These are phyloP conservation scores for Botrytis pseudocinerea DNA, from an alignment of 2,329 filamentous ascomycete genomes.

Conservation along the genomic window DNA sequence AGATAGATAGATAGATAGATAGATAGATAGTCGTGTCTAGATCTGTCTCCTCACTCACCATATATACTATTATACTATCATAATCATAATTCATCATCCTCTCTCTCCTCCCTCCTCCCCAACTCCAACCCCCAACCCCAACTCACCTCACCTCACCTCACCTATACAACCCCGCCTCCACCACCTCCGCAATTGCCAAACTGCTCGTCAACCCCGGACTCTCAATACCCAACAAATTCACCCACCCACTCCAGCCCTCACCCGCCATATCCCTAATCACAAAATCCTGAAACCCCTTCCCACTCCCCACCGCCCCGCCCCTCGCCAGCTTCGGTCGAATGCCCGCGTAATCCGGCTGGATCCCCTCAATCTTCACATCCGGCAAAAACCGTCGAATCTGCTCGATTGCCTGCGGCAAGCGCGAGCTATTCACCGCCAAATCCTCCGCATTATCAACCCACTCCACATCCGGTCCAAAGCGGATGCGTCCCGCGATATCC, in stretches of 20 bases:
- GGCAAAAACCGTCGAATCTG: conserved; percentile 83
- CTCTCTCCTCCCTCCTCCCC: too few species aligned
- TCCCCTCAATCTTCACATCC: conserved; percentile 61
- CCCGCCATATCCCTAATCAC: conserved; percentile 65
- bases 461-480: conserved; percentile 93
- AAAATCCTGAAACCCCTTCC: conserved; percentile 80
- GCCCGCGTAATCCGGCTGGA: conserved; percentile 84
- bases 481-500: conserved; percentile 78
- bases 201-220: conserved; percentile 87
- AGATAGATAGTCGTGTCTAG: not conserved
- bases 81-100: too few species aligned
- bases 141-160: conserved; percentile 13
- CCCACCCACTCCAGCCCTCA: conserved; percentile 75
- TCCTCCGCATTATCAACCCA: conserved; percentile 77
- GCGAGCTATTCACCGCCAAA: conserved; percentile 63
- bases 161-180: conserved; percentile 47
- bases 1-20: too few species aligned
- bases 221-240: conserved; percentile 91
- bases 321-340: conserved; percentile 80
- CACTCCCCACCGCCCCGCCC: conserved; percentile 59
- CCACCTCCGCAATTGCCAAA: conserved; percentile 81
- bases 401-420: conserved; percentile 65
- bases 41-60: not conserved
- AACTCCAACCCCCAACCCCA: too few species aligned
- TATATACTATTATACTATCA: not conserved